Evolutionary conservation across 2,329 filamentous ascomycete species (phyloP).

Genomic region (Stachybotrys chlorohalonatus): DNA sequence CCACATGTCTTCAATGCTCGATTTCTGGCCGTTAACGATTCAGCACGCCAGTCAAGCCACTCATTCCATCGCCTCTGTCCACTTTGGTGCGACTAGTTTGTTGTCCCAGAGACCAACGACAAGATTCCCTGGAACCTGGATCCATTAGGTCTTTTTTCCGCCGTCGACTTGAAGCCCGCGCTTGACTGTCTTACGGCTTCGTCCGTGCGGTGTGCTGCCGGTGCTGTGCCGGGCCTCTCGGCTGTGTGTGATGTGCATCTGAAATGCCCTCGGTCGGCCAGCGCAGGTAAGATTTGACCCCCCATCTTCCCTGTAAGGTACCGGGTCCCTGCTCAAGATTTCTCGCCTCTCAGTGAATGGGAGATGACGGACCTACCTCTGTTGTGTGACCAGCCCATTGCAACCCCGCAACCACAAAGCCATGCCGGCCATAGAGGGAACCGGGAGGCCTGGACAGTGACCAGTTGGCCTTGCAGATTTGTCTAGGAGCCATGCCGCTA

Average conservation of each 20-base stretch:
- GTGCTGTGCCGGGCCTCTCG: not conserved
- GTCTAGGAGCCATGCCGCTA: not conserved
- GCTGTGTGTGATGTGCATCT: not conserved
- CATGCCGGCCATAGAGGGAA: not conserved
- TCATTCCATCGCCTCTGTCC: not conserved
- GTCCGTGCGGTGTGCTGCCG: not conserved
- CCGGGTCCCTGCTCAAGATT: not conserved
- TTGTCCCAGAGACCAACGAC: not conserved
- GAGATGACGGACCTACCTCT: constrained; percentile 1
- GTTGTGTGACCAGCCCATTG: constrained; percentile 7
- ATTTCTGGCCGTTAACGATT: constrained; percentile 1
- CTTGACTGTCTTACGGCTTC: not conserved
- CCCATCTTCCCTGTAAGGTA: not conserved
- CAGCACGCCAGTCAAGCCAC: not conserved
- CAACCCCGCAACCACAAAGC: constrained; percentile 6
- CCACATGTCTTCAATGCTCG: constrained; percentile 16
- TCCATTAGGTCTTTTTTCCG: not conserved
- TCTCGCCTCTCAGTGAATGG: not conserved
- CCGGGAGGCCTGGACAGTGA: not conserved
- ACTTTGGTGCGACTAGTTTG: not conserved
- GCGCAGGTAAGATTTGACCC: not conserved
- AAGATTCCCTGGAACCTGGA: not conserved
- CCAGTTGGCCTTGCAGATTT: not conserved
- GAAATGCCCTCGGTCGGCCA: not conserved
- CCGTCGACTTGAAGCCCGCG: no score